phyloP scores from a whole-genome alignment of 2,329 filamentous ascomycete species.

The Truncatella angustata region DNA sequence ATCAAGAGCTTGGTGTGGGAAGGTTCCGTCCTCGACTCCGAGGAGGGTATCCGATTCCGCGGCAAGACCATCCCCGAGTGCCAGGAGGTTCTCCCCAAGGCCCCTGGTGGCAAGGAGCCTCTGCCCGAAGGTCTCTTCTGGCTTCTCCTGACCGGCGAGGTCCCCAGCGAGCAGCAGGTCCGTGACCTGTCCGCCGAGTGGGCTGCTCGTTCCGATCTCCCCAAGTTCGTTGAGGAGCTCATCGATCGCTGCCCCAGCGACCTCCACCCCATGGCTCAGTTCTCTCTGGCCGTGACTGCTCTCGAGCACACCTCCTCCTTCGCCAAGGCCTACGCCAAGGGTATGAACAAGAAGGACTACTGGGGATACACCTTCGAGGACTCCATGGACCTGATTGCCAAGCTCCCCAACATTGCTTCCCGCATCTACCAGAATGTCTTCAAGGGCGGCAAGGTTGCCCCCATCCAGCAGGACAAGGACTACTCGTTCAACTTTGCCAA shows the following conservation, averaged over 20 bases:
- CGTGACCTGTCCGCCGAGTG: constrained; percentile 97
- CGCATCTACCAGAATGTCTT: constrained; percentile 99
- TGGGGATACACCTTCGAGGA: constrained; percentile 99
- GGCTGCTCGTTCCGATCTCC: constrained; percentile 94
- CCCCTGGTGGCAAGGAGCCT: constrained; percentile 93
- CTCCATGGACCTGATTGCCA: constrained; percentile 99
- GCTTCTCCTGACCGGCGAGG: constrained; percentile 97
- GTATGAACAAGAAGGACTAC: constrained; percentile 99
- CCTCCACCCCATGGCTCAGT: constrained; percentile 99
- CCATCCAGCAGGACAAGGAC: constrained; percentile 98
- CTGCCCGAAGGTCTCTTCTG: constrained; percentile 99
- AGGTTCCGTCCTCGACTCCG: constrained; percentile 93
- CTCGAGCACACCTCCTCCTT: constrained; percentile 98
- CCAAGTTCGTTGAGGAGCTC: constrained; percentile 98
- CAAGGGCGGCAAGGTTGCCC: constrained; percentile 98
- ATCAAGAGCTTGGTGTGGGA: constrained; percentile 99
- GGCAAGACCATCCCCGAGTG: constrained; percentile 99
- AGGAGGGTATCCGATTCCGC: constrained; percentile 99
- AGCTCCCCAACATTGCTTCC: constrained; percentile 95
- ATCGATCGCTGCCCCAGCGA: constrained; percentile 99
- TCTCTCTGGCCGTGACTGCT: constrained; percentile 95
- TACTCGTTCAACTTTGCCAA: constrained; percentile 99
- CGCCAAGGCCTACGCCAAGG: constrained; percentile 97
- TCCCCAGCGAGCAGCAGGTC: constrained; percentile 96
- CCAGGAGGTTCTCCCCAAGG: constrained; percentile 96